phyloP scores from a whole-genome alignment of 345 rosid species.

The Ceriops tagal region DNA sequence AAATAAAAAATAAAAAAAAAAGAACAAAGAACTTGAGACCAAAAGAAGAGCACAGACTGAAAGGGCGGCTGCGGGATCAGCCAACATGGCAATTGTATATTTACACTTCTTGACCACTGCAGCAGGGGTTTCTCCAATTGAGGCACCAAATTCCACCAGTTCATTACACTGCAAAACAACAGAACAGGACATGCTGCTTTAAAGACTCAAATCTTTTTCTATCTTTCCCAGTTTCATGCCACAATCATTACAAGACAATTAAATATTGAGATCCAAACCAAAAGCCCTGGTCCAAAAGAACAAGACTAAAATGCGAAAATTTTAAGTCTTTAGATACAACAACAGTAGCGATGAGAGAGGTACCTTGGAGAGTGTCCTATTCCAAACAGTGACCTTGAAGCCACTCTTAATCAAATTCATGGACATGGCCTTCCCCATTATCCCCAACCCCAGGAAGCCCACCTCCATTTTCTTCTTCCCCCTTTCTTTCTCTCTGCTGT shows the following conservation, averaged over 20 bases:
- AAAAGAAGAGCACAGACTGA: conserved; percentile 40
- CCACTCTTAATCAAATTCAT: conserved; percentile 73
- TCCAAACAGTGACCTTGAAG: conserved; percentile 93
- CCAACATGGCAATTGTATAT: conserved; percentile 76
- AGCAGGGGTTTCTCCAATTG: conserved; percentile 79
- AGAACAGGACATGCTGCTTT: not conserved
- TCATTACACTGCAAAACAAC: conserved; percentile 66
- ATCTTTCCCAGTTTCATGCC: not conserved
- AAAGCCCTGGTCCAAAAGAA: not conserved
- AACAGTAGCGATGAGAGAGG: not conserved
- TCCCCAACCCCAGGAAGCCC: conserved; percentile 89
- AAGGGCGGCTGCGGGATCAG: conserved; percentile 88
- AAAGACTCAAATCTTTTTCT: not conserved
- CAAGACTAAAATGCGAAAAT: not conserved
- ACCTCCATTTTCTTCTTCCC: conserved; percentile 60
- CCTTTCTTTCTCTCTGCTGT: too few species aligned
- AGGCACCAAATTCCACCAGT: conserved; percentile 76
- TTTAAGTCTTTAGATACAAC: not conserved
- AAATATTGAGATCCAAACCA: not conserved
- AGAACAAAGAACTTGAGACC: not conserved
- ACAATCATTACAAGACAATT: too few species aligned
- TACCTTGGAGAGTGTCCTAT: conserved; percentile 91
- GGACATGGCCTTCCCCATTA: conserved; percentile 97
- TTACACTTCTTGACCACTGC: conserved; percentile 81
- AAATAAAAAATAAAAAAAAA: not conserved